phyloP scores from a whole-genome alignment of 2,329 filamentous ascomycete species.

The Aspergillus chevalieri region DNA sequence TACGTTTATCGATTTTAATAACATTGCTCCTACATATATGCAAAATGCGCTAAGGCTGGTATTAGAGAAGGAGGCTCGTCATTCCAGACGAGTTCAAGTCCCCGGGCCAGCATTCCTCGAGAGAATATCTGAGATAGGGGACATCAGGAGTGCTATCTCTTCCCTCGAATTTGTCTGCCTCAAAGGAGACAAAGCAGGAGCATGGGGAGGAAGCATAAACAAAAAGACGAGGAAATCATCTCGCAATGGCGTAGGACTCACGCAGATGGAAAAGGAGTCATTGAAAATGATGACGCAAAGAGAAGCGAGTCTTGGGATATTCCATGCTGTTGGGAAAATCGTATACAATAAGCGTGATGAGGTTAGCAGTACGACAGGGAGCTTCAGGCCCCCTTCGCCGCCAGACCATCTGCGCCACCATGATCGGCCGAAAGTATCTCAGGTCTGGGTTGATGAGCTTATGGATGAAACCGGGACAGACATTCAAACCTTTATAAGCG shows the following conservation, averaged over 20 bases:
- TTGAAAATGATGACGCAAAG: slow-evolving; percentile 76
- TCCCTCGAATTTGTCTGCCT: slow-evolving; percentile 88
- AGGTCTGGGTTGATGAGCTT: slow-evolving; percentile 67
- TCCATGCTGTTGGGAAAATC: slow-evolving; percentile 92
- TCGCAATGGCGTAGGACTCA: slow-evolving; percentile 49
- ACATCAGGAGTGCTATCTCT: slow-evolving; percentile 87
- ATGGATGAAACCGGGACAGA: slow-evolving; percentile 93
- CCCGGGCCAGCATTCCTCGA: slow-evolving; percentile 75
- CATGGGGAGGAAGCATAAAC: slow-evolving; percentile 68
- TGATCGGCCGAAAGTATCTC: slow-evolving; percentile 56
- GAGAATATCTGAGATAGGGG: slow-evolving; percentile 75
- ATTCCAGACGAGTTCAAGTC: slow-evolving; percentile 67
- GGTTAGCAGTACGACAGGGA: slow-evolving; percentile 25
- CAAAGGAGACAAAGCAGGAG: slow-evolving; percentile 66
- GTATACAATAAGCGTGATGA: slow-evolving; percentile 89
- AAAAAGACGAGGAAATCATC: slow-evolving; percentile 59
- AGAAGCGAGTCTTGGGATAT: slow-evolving; percentile 86
- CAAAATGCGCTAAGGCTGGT: slow-evolving; percentile 76
- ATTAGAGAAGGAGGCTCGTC: slow-evolving; percentile 75
- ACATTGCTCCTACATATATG: slow-evolving; percentile 79
- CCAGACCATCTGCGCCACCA: slow-evolving; percentile 55
- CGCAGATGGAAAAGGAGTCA: slow-evolving; percentile 70
- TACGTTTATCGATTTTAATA: slow-evolving; percentile 83
- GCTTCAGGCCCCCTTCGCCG: slow-evolving; percentile 47
- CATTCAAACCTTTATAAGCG: slow-evolving; percentile 79